phyloP scores from a whole-genome alignment of 2,329 filamentous ascomycete genomes.

The Aureobasidium lini region DNA sequence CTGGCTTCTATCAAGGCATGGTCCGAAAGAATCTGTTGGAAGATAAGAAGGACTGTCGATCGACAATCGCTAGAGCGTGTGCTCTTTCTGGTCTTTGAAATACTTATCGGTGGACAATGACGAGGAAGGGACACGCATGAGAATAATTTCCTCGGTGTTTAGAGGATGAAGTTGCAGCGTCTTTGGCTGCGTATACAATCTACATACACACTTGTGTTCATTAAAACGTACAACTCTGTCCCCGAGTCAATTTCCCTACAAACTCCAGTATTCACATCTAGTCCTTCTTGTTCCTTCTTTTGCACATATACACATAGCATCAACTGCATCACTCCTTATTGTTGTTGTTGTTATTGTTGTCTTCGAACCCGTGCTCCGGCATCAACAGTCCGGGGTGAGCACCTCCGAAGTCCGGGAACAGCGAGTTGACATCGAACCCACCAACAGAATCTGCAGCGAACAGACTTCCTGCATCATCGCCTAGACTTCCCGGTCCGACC shows the following conservation, averaged over 20 bases:
- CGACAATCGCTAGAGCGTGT: too few relatives aligned
- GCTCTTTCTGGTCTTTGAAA: too few relatives aligned
- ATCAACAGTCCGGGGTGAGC: conserved; percentile 8
- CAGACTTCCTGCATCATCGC: conserved; percentile 11
- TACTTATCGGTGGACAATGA: too few relatives aligned
- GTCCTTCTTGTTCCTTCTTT: neutral
- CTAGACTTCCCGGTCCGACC: conserved; percentile 30
- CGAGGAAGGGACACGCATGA: too few relatives aligned
- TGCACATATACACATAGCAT: neutral
- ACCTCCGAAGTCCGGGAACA: conserved; percentile 19
- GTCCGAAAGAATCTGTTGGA: too few relatives aligned
- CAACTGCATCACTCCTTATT: neutral
- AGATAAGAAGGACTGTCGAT: too few relatives aligned
- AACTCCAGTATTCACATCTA: neutral
- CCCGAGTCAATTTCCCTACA: neutral
- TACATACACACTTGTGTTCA: too few relatives aligned
- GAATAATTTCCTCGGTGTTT: too few relatives aligned
- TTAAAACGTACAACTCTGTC: too few relatives aligned
- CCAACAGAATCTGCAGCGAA: conserved; percentile 18
- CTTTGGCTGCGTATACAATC: too few relatives aligned
- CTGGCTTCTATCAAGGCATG: too few relatives aligned
- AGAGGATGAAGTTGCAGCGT: too few relatives aligned
- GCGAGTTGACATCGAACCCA: conserved; percentile 25
- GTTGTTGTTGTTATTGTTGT: neutral
- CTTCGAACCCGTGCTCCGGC: conserved; percentile 7